Percentiles rank a stretch among this genome's conserved stretches.
phyloP scores from a whole-genome alignment of 2,329 filamentous ascomycete species.

The Penicillium polonicum region DNA sequence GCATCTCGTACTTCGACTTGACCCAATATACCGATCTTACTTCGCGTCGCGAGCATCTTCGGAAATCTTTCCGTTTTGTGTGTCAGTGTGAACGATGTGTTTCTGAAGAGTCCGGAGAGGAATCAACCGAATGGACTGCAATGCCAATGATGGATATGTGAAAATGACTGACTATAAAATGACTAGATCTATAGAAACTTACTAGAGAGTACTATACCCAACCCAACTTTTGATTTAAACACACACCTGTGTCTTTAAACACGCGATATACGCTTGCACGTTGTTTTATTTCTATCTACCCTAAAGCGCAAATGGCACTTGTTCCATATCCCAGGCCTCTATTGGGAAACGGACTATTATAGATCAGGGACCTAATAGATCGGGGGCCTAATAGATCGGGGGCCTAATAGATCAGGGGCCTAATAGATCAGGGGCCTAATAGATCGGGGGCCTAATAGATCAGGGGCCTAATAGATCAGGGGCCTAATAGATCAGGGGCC shows the following conservation, averaged over 20 bases:
- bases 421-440: no score
- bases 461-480: no score
- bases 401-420: no score
- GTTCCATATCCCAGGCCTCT: no score
- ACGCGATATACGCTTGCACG: no score
- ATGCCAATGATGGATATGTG: constrained; percentile 22
- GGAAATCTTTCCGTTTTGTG: constrained; percentile 29
- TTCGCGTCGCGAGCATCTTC: constrained; percentile 27
- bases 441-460: no score
- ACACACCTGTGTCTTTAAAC: not conserved
- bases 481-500: no score
- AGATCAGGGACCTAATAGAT: no score
- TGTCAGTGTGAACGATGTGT: constrained; percentile 31
- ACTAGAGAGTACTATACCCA: not conserved
- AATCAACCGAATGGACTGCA: constrained; percentile 16
- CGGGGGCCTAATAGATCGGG: no score
- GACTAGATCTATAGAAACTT: not conserved
- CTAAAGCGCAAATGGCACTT: no score
- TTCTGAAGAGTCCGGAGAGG: constrained; percentile 20
- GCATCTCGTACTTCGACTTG: constrained; percentile 36
- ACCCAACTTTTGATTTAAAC: not conserved
- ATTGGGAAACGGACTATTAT: no score
- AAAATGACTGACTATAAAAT: not conserved
- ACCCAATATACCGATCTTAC: constrained; percentile 19
- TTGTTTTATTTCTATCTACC: no score